Evolutionary conservation across 139 green algal species (phyloP).

Genomic region (Tetradesmus obliquus): DNA sequence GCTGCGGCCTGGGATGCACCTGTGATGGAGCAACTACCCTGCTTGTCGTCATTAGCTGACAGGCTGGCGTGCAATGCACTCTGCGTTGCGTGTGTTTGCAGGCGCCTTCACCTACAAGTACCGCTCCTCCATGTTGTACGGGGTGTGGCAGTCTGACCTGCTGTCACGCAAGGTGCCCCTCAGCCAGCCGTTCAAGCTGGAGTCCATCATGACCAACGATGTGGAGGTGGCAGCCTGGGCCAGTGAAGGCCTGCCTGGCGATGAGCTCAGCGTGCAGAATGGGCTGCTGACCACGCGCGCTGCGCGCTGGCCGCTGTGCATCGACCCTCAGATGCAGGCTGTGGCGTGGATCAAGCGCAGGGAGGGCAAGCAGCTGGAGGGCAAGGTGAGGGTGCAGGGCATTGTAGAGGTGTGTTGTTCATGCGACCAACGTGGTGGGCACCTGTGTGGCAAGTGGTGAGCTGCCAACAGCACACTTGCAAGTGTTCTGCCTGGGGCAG

Average conservation of each 20-base stretch:
- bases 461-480: too few species aligned
- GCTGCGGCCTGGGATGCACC: too few species aligned
- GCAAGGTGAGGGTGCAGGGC: conserved; percentile 49
- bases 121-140: conserved; percentile 80
- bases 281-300: conserved; percentile 82
- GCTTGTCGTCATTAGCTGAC: too few species aligned
- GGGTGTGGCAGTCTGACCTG: conserved; percentile 82
- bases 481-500: too few species aligned
- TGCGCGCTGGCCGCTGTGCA: conserved; percentile 85
- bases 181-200: conserved; percentile 71
- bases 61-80: too few species aligned
- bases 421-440: too few species aligned
- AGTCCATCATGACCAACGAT: conserved; percentile 78
- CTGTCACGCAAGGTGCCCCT: conserved; percentile 68
- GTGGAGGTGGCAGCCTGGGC: conserved; percentile 81
- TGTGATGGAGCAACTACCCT: too few species aligned
- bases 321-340: conserved; percentile 89
- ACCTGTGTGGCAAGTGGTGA: too few species aligned
- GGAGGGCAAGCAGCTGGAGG: conserved; percentile 87
- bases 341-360: conserved; percentile 90
- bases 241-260: conserved; percentile 79
- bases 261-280: conserved; percentile 85
- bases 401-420: too few species aligned
- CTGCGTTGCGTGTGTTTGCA: not conserved
- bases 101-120: conserved; percentile 89